phyloP scores from a whole-genome alignment of 2,329 filamentous ascomycete species.

The Magnaporthiopsis rhizophila region DNA sequence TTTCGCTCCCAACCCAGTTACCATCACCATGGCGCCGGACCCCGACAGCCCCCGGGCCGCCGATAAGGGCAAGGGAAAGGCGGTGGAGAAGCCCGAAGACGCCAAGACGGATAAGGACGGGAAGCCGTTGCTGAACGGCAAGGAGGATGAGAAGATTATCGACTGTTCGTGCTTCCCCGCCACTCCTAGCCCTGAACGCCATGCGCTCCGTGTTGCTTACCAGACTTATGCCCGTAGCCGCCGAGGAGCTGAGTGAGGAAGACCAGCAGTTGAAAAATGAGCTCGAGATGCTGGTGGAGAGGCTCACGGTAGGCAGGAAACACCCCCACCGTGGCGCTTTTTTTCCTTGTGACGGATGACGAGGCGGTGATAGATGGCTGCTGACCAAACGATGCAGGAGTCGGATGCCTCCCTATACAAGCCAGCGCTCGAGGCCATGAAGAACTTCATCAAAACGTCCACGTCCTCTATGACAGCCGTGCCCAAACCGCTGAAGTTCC shows the following conservation, averaged over 20 bases:
- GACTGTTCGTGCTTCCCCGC: constrained; percentile 14
- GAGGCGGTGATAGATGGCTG: neutral
- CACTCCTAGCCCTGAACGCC: neutral
- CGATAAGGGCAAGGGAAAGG: constrained; percentile 97
- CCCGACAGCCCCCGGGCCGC: constrained; percentile 69
- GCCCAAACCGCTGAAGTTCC: constrained; percentile 95
- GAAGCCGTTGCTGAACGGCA: constrained; percentile 62
- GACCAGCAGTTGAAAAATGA: constrained; percentile 98
- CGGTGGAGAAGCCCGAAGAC: constrained; percentile 56
- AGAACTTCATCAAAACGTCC: constrained; percentile 96
- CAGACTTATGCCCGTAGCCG: constrained; percentile 25
- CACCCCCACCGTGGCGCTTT: neutral
- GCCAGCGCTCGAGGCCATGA: constrained; percentile 89
- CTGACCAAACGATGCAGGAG: constrained; percentile 51
- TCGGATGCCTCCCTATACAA: constrained; percentile 82
- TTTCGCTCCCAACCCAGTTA: constrained; percentile 3
- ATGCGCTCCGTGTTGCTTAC: constrained; percentile 22
- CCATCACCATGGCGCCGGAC: constrained; percentile 73
- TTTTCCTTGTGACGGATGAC: neutral
- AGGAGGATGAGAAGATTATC: constrained; percentile 56
- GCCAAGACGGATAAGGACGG: constrained; percentile 59
- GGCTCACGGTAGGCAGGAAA: constrained; percentile 63
- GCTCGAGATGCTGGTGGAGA: constrained; percentile 95
- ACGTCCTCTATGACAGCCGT: constrained; percentile 99
- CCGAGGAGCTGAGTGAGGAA: constrained; percentile 93